Conservation (phyloP, 208 protist species). For the Trypanosoma caninum region DNA sequence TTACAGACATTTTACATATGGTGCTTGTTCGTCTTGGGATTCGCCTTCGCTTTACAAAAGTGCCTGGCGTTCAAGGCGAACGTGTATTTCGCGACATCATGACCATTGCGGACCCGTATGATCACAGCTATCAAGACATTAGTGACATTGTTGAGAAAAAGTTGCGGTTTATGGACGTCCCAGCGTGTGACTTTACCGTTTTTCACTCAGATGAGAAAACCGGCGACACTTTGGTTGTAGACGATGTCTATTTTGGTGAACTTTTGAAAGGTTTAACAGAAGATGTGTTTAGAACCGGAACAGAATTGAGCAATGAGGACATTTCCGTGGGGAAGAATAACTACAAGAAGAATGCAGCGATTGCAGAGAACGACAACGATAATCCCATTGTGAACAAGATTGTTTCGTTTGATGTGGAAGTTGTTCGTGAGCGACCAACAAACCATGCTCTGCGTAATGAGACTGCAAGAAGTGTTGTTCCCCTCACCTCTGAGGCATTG, state of each 20-base stretch:
- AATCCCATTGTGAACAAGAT: slow-evolving; percentile 19
- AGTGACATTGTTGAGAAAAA: slow-evolving; percentile 65
- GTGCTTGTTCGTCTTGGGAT: slow-evolving; percentile 27
- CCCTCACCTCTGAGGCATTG: slow-evolving; percentile 16
- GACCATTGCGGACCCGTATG: slow-evolving; percentile 41
- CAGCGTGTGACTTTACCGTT: slow-evolving; percentile 45
- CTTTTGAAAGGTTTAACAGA: slow-evolving; percentile 24
- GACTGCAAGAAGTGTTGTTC: not conserved
- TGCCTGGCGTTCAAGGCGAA: slow-evolving; percentile 49
- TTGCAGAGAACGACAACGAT: slow-evolving; percentile 25
- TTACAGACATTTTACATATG: not conserved
- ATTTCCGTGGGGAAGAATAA: no score
- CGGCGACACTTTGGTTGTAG: slow-evolving; percentile 73
- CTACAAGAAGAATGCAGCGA: not conserved
- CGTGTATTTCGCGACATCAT: slow-evolving; percentile 74
- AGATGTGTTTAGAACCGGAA: not conserved
- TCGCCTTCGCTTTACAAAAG: slow-evolving; percentile 58
- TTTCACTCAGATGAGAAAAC: slow-evolving; percentile 46
- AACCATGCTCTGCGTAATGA: not conserved
- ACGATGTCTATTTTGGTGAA: slow-evolving; percentile 60
- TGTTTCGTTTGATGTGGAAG: slow-evolving; percentile 48
- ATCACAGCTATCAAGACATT: slow-evolving; percentile 53
- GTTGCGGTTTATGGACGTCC: slow-evolving; percentile 73
- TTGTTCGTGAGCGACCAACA: slow-evolving; percentile 21
- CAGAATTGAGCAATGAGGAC: not conserved